Evolutionary conservation across 2,329 filamentous ascomycete genomes (phyloP).

Genomic region (Sclerotinia trifoliorum): DNA sequence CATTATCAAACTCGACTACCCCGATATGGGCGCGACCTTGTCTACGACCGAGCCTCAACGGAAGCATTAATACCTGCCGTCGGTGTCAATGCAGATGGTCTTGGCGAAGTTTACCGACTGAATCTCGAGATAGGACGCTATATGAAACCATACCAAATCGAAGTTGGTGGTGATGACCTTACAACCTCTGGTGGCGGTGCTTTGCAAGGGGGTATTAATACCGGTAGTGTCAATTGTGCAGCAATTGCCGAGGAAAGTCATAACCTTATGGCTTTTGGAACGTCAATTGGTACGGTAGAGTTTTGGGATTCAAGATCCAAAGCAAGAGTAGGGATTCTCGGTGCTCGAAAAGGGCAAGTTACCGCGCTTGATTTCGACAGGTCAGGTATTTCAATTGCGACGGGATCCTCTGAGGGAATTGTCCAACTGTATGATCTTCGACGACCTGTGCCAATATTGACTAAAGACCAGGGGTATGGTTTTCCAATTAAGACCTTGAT

Average conservation of each 20-base stretch:
- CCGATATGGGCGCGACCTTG: constrained; percentile 84
- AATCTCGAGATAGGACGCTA: constrained; percentile 91
- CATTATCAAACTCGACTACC: constrained; percentile 90
- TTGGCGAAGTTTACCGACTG: constrained; percentile 88
- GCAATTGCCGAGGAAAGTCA: constrained; percentile 87
- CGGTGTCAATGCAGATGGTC: constrained; percentile 79
- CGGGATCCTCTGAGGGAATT: constrained; percentile 83
- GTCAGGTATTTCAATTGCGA: constrained; percentile 80
- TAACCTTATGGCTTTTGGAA: constrained; percentile 89
- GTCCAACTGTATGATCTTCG: constrained; percentile 91
- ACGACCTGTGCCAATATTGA: constrained; percentile 78
- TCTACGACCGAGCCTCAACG: constrained; percentile 77
- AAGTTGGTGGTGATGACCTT: constrained; percentile 81
- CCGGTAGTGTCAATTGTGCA: constrained; percentile 82
- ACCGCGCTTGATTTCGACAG: constrained; percentile 85
- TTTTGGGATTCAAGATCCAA: constrained; percentile 92
- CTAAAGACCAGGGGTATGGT: constrained; percentile 94
- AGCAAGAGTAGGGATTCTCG: constrained; percentile 74
- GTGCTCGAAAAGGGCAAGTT: constrained; percentile 67
- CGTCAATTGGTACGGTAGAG: constrained; percentile 90
- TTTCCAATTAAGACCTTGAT: constrained; percentile 85
- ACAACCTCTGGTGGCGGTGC: constrained; percentile 64
- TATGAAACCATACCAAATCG: constrained; percentile 90
- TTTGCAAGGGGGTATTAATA: constrained; percentile 81
- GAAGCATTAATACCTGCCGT: constrained; percentile 87